Conservation (phyloP, 2,329 filamentous ascomycete species). For the Aphanoascus verrucosus region DNA sequence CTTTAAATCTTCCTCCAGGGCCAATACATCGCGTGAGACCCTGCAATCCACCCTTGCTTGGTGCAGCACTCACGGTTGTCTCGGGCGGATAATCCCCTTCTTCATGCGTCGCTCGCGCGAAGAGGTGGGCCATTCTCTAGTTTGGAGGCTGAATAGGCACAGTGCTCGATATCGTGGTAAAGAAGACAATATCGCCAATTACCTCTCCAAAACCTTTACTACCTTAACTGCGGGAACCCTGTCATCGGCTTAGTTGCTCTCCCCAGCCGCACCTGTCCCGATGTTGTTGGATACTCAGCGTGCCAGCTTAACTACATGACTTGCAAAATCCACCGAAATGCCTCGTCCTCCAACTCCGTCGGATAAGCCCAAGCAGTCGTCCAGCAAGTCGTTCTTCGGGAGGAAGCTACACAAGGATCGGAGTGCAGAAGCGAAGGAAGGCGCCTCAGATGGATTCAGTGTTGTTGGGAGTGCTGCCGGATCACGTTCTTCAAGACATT, state of each 20-base stretch:
- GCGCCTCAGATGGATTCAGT: slow-evolving; percentile 42
- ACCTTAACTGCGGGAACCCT: background rate
- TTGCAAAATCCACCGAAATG: slow-evolving; percentile 28
- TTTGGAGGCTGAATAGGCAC: slow-evolving; percentile 6
- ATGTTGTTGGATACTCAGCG: background rate
- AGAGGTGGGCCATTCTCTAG: slow-evolving; percentile 1
- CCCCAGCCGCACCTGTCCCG: background rate
- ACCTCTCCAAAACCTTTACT: background rate
- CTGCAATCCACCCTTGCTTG: background rate
- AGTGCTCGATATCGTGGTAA: background rate
- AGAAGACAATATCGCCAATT: background rate
- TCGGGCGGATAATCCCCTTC: background rate
- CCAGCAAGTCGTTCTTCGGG: slow-evolving; percentile 77
- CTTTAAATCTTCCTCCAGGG: background rate
- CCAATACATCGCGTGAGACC: background rate
- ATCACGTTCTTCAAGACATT: slow-evolving; percentile 64
- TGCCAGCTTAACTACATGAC: slow-evolving; percentile 5
- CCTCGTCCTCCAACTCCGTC: slow-evolving; percentile 51
- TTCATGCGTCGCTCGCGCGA: slow-evolving; percentile 14
- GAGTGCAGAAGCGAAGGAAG: slow-evolving; percentile 46
- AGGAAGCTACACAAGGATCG: slow-evolving; percentile 67
- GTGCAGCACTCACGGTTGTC: background rate
- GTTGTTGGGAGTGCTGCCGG: slow-evolving; percentile 51
- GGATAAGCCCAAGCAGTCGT: slow-evolving; percentile 74
- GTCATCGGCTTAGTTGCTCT: background rate